phyloP scores from a whole-genome alignment of 345 rosid genomes.

The Hevea brasiliensis region DNA sequence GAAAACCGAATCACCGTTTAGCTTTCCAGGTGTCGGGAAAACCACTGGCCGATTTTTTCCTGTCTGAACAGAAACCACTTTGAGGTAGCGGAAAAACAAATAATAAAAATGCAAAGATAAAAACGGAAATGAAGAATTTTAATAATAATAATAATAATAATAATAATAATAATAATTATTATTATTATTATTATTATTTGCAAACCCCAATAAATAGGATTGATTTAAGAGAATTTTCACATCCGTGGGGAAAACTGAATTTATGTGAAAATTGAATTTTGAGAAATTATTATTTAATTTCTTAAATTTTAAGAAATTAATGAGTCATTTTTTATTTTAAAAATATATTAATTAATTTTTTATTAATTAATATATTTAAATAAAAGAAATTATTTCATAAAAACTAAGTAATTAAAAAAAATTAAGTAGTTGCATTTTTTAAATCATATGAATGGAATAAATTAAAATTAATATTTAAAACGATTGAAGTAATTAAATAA shows the following conservation, averaged over 20 bases:
- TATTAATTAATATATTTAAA: too few relatives aligned
- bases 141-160: slow-evolving; percentile 6
- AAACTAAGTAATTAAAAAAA: too few relatives aligned
- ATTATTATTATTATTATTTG: slow-evolving; percentile 43
- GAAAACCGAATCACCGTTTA: slow-evolving; percentile 15
- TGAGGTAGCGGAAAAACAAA: slow-evolving; percentile 9
- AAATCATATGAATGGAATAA: too few relatives aligned
- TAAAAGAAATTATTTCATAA: too few relatives aligned
- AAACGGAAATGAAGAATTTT: slow-evolving; percentile 4
- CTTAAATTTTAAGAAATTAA: too few relatives aligned
- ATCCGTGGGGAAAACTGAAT: slow-evolving; percentile 56
- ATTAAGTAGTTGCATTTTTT: too few relatives aligned
- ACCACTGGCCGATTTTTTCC: slow-evolving; percentile 27
- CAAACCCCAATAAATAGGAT: slow-evolving; percentile 53
- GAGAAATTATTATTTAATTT: too few relatives aligned
- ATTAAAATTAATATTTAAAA: too few relatives aligned
- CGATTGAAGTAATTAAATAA: too few relatives aligned
- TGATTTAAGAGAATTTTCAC: slow-evolving; percentile 57
- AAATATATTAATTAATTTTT: too few relatives aligned
- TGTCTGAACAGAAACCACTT: slow-evolving; percentile 31
- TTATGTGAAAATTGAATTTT: too few relatives aligned
- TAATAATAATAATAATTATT: slow-evolving; percentile 7
- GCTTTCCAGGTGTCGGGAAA: slow-evolving; percentile 25
- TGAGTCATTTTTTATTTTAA: too few relatives aligned
- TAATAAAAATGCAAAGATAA: not conserved